phyloP scores from a whole-genome alignment of 1,139 yeast species.

The Martiniozyma asiatica region DNA sequence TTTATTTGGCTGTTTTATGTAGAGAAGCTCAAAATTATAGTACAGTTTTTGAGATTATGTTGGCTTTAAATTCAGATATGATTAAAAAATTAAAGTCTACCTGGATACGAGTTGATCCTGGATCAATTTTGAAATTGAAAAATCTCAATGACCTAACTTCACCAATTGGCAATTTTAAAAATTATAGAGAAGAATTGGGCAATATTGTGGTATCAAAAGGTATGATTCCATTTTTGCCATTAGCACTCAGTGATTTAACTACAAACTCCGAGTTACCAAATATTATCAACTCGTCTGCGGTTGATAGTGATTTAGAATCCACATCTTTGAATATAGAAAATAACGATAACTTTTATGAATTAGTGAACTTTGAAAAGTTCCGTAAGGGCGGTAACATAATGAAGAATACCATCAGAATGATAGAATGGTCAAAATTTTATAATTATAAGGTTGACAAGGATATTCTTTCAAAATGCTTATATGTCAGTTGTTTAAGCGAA shows the following conservation, averaged over 20 bases:
- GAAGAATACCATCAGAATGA: constrained; percentile 66
- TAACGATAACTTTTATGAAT: constrained; percentile 25
- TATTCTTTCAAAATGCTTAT: constrained; percentile 69
- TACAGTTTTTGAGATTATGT: constrained; percentile 73
- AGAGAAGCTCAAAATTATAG: constrained; percentile 66
- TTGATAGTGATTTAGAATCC: constrained; percentile 14
- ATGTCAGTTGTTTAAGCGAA: constrained; percentile 63
- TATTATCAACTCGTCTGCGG: constrained; percentile 22
- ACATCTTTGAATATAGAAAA: constrained; percentile 10
- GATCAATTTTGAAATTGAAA: constrained; percentile 30
- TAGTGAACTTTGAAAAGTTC: constrained; percentile 70
- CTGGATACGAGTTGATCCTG: constrained; percentile 54
- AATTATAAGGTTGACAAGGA: constrained; percentile 38
- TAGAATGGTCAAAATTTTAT: constrained; percentile 75
- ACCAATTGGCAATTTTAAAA: constrained; percentile 53
- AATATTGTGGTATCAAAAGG: constrained; percentile 51
- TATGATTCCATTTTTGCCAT: constrained; percentile 81
- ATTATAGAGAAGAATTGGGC: constrained; percentile 51
- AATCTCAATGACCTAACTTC: constrained; percentile 54
- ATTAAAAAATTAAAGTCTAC: constrained; percentile 55
- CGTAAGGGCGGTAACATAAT: constrained; percentile 69
- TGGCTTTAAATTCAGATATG: constrained; percentile 69
- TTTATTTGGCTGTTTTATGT: constrained; percentile 75
- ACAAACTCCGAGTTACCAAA: constrained; percentile 65
- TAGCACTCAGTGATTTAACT: constrained; percentile 73